phyloP scores from a whole-genome alignment of 768 basidiomycete species.

The Naganishia vaughanmartiniae region DNA sequence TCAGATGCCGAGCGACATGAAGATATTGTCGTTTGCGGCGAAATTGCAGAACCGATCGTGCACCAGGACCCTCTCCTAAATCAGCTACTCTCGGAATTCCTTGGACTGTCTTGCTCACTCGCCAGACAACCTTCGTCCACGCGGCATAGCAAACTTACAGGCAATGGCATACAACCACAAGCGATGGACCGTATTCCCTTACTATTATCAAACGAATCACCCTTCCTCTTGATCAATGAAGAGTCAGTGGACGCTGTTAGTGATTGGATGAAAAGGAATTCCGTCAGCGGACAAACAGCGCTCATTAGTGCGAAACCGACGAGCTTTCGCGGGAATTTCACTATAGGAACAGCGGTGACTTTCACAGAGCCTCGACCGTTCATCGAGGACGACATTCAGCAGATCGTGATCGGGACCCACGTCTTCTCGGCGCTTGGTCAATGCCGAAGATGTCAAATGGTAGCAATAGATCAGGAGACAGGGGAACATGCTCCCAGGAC shows the following conservation, averaged over 20 bases:
- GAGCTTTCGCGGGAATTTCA: slow-evolving; percentile 39
- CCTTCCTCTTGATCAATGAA: slow-evolving; percentile 40
- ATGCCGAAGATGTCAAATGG: slow-evolving; percentile 41
- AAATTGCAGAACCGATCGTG: slow-evolving; percentile 20
- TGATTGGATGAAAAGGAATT: slow-evolving; percentile 30
- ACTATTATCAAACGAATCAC: slow-evolving; percentile 37
- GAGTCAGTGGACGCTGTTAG: slow-evolving; percentile 31
- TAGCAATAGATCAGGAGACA: slow-evolving; percentile 37
- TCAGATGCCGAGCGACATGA: neutral
- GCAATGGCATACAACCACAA: neutral
- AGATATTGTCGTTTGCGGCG: slow-evolving; percentile 31
- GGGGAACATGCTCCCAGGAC: slow-evolving; percentile 32
- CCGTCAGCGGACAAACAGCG: neutral
- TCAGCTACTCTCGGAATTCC: slow-evolving; percentile 33
- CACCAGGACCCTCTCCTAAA: slow-evolving; percentile 8
- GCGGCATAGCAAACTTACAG: slow-evolving; percentile 34
- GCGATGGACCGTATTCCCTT: slow-evolving; percentile 32
- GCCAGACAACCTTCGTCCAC: slow-evolving; percentile 22
- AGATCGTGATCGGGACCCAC: slow-evolving; percentile 29
- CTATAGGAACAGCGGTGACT: slow-evolving; percentile 17
- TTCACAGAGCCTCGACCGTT: slow-evolving; percentile 15
- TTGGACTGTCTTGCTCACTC: slow-evolving; percentile 32
- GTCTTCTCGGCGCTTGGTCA: slow-evolving; percentile 30
- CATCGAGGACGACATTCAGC: slow-evolving; percentile 32
- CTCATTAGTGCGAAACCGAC: slow-evolving; percentile 13